Percentiles rank a stretch among this genome's conserved stretches.
phyloP scores from a whole-genome alignment of 192 early-diverging fungal species.

The Chytriomyces confervae region DNA sequence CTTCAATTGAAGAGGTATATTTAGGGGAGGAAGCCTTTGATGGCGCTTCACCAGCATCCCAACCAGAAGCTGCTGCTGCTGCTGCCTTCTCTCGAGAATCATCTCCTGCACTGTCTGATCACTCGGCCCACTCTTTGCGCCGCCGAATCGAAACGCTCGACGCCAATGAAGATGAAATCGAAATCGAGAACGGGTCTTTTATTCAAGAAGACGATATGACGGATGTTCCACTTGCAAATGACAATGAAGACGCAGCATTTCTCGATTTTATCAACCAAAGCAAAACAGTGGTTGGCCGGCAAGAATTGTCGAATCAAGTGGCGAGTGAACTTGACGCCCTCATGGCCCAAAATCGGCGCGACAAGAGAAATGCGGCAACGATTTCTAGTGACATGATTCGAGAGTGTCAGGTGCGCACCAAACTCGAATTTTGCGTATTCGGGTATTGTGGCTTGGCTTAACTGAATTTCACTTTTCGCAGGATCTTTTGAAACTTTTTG shows the following conservation, averaged over 20 bases:
- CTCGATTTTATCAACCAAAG: conserved; percentile 9
- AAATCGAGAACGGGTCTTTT: background rate
- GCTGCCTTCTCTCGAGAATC: background rate
- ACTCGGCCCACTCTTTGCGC: conserved; percentile 17
- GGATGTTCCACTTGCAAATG: background rate
- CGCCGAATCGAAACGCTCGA: background rate
- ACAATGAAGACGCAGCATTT: conserved; percentile 13
- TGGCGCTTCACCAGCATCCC: no score
- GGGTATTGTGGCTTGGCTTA: background rate
- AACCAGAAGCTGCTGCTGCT: no score
- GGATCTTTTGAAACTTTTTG: conserved; percentile 86
- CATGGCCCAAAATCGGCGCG: conserved; percentile 54
- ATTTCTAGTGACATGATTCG: conserved; percentile 75
- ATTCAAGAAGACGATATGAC: conserved; percentile 12
- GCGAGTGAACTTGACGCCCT: conserved; percentile 40
- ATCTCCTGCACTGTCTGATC: conserved; percentile 10
- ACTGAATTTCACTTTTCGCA: conserved; percentile 37
- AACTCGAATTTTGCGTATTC: background rate
- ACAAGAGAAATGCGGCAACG: conserved; percentile 66
- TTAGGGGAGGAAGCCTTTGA: no score
- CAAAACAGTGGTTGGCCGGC: background rate
- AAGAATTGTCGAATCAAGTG: background rate
- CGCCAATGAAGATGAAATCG: background rate
- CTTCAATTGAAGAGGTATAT: no score
- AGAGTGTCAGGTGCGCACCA: conserved; percentile 63